Evolutionary conservation across 2,329 filamentous ascomycete genomes (phyloP).

Genomic region (Aspergillus awamori): DNA sequence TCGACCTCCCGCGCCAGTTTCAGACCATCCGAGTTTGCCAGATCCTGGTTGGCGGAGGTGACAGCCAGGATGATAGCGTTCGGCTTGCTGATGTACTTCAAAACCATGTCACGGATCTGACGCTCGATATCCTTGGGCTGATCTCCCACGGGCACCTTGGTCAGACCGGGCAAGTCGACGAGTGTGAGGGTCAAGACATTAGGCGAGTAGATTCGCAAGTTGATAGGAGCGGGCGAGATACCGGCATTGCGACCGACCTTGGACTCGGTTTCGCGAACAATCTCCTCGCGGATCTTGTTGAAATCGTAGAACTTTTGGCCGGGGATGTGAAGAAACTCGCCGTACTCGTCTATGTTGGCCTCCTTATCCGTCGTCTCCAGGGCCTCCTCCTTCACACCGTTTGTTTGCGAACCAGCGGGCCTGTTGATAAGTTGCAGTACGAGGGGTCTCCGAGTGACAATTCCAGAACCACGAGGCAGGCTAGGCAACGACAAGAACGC

Average conservation of each 20-base stretch:
- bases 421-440: constrained; percentile 98
- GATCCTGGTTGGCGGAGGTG: constrained; percentile 93
- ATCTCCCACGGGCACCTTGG: constrained; percentile 94
- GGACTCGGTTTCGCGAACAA: constrained; percentile 90
- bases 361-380: constrained; percentile 76
- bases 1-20: constrained; percentile 97
- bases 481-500: constrained; percentile 51
- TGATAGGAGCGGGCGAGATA: constrained; percentile 96
- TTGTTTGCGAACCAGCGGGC: constrained; percentile 65
- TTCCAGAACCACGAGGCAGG: constrained; percentile 94
- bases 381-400: constrained; percentile 70
- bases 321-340: constrained; percentile 96
- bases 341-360: constrained; percentile 94
- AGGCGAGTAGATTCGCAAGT: constrained; percentile 96
- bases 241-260: constrained; percentile 96
- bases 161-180: constrained; percentile 93
- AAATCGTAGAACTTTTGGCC: constrained; percentile 98
- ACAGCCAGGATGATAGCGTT: constrained; percentile 98
- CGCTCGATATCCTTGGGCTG: constrained; percentile 95
- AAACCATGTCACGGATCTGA: constrained; percentile 96
- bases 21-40: constrained; percentile 97
- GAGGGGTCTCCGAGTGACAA: constrained; percentile 92
- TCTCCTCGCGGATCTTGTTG: constrained; percentile 97
- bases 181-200: constrained; percentile 96
- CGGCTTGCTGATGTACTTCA: constrained; percentile 97